These are phyloP conservation scores for Trichoderma reesei DNA, from an alignment of 495 filamentous ascomycete genomes.

Conservation along the genomic window DNA sequence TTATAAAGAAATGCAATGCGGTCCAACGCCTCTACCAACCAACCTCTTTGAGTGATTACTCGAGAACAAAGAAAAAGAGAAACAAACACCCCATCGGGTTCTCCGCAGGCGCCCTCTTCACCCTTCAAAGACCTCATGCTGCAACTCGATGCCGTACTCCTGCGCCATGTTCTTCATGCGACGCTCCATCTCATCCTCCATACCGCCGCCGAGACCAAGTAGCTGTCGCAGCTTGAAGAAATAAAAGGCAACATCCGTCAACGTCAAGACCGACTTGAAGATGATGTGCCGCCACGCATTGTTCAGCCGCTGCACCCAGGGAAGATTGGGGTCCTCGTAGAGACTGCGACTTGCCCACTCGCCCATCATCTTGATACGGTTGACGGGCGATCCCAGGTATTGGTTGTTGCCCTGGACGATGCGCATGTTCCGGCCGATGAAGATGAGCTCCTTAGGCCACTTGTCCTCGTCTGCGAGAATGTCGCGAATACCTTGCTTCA, in stretches of 20 bases:
- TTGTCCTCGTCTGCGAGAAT: slow-evolving; percentile 82
- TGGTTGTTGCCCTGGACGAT: slow-evolving; percentile 65
- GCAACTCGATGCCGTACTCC: slow-evolving; percentile 83
- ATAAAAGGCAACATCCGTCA: slow-evolving; percentile 75
- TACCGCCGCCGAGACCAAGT: slow-evolving; percentile 64
- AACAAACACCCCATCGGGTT: slow-evolving; percentile 4
- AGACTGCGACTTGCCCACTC: slow-evolving; percentile 76
- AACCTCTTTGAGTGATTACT: not conserved
- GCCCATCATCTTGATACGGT: slow-evolving; percentile 89
- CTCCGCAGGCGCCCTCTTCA: slow-evolving; percentile 24
- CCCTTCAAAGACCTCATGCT: slow-evolving; percentile 82
- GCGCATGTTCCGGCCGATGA: slow-evolving; percentile 88
- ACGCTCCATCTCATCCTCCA: slow-evolving; percentile 89
- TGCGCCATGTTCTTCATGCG: slow-evolving; percentile 79
- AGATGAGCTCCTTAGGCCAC: slow-evolving; percentile 88
- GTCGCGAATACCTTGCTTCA: slow-evolving; percentile 73
- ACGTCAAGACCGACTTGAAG: slow-evolving; percentile 68
- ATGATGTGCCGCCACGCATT: slow-evolving; percentile 59
- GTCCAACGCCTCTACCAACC: not conserved
- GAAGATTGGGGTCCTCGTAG: slow-evolving; percentile 47
- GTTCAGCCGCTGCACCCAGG: slow-evolving; percentile 34
- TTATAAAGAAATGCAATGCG: slow-evolving; percentile 1
- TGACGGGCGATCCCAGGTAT: slow-evolving; percentile 86
- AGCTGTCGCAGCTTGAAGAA: slow-evolving; percentile 66
- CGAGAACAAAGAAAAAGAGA: slow-evolving; percentile 5